Evolutionary conservation across 148 eudicot species (phyloP), one percentile per base, ranked within the genome.

Genomic region (Dysphania ambrosioides): DNA sequence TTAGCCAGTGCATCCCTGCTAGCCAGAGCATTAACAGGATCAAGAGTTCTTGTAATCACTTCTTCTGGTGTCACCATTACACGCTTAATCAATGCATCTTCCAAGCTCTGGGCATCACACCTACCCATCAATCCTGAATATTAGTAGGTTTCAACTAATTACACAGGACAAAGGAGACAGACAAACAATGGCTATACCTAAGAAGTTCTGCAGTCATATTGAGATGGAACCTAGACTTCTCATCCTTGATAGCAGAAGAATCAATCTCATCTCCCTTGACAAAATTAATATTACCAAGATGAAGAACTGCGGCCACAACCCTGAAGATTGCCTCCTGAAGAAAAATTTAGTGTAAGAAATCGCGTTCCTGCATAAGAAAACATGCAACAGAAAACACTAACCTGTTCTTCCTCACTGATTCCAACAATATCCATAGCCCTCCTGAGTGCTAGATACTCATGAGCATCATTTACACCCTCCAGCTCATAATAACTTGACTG

Each of bases 371-470:
- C n/a, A 56, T 7, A 32, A 70, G 5, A 26, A 75, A 71, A 51
- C 69, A 62, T 68, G 58, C 55, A 65, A 66, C 65, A 69, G 47
- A 69, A 36, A 74, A 78, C 40, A 62, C 80, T 13, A 34, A 95
- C 99, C 99, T 95, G 99, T 73, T 95, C 99, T 2, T 92, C 94
- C 82, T 87, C 94, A 74, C 73, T 89, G 78, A 95, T 95, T 72
- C 99, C 99, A 63, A 95, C 98, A 42, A 95, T 82, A 83, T 95
- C 98, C 98, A 95, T 95, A 83, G 98, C 98, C 73, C 92, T 95
- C 72, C 93, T 83, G 60, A 93, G 89, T 72, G 84, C 93, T 32
- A 92, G 78, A 81, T 95, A 95, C 85, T 95, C 98, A 66, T 93
- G 85, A 70, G 96, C 92, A 80, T 95, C 98, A 69, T 95, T 87